Evolutionary conservation across 495 filamentous ascomycete genomes (phyloP).

Genomic region (Tricharina praecox): DNA sequence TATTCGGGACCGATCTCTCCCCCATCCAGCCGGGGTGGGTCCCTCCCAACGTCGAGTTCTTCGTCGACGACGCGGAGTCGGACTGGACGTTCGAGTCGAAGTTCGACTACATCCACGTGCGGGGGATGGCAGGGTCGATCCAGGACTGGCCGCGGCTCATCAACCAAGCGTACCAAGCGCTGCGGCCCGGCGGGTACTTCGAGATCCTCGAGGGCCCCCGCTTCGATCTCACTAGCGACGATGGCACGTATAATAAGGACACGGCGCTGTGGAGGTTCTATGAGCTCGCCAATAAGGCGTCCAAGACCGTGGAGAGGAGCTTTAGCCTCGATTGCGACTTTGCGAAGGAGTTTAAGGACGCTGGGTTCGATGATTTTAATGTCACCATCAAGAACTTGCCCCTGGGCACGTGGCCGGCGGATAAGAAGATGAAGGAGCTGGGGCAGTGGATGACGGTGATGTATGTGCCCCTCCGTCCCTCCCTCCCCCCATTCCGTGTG

Average conservation of each 20-base stretch:
- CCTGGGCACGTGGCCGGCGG: constrained; percentile 14
- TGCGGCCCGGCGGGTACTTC: constrained; percentile 41
- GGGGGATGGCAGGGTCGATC: constrained; percentile 40
- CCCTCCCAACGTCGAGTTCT: constrained; percentile 43
- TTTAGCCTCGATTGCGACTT: neutral
- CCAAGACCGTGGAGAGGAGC: neutral
- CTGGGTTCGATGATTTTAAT: constrained; percentile 13
- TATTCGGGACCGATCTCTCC: constrained; percentile 41
- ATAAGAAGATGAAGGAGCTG: constrained; percentile 11
- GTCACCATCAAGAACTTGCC: constrained; percentile 10
- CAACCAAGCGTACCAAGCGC: constrained; percentile 28
- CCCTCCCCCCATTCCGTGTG: neutral
- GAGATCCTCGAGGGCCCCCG: constrained; percentile 32
- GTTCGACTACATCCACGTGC: constrained; percentile 46
- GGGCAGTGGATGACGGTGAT: constrained; percentile 9
- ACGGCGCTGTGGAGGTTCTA: neutral
- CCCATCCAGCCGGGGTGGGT: constrained; percentile 31
- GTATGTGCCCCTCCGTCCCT: neutral
- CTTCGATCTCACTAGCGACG: constrained; percentile 27
- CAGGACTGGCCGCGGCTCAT: constrained; percentile 38
- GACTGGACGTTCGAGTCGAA: constrained; percentile 39
- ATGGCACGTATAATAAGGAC: constrained; percentile 16
- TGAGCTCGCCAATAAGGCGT: neutral
- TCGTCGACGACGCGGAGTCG: constrained; percentile 46
- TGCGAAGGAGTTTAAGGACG: constrained; percentile 11